Conservation (phyloP, 495 filamentous ascomycete species). For the Aspergillus ellipticus region DNA sequence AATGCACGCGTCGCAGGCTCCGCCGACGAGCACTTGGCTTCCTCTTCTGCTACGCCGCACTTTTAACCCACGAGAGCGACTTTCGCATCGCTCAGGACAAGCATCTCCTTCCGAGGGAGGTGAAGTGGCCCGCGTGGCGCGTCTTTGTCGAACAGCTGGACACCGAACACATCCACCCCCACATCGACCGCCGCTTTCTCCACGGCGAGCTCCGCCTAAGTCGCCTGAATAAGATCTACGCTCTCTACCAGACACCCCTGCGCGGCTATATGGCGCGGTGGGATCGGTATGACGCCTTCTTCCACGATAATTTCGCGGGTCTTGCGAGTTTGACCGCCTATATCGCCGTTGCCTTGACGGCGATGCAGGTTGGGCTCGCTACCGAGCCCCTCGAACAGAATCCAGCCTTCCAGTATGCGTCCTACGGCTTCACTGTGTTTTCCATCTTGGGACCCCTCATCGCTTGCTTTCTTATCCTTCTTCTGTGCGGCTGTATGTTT, state of each 20-base stretch:
- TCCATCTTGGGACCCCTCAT: constrained; percentile 31
- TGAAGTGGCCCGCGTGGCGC: constrained; percentile 26
- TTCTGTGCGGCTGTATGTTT: too few relatives aligned
- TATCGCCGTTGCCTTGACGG: constrained; percentile 51
- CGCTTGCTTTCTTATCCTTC: too few relatives aligned
- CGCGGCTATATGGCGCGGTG: constrained; percentile 11
- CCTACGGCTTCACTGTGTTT: constrained; percentile 55
- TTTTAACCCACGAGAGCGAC: constrained; percentile 44
- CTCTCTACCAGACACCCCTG: too few relatives aligned
- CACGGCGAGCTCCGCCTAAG: constrained; percentile 44
- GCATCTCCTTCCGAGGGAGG: constrained; percentile 29
- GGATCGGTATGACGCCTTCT: constrained; percentile 16
- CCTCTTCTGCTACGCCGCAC: constrained; percentile 39
- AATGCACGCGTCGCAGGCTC: too few relatives aligned
- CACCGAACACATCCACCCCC: neutral
- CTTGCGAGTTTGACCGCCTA: constrained; percentile 45
- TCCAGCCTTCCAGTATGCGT: constrained; percentile 40
- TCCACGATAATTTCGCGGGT: constrained; percentile 45
- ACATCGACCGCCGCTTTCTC: constrained; percentile 38
- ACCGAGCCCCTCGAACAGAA: constrained; percentile 35
- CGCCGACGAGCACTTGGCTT: constrained; percentile 41
- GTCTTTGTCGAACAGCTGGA: constrained; percentile 13
- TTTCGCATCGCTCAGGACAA: constrained; percentile 32
- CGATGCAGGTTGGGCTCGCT: constrained; percentile 57
- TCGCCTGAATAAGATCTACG: constrained; percentile 15